Evolutionary conservation across 2,329 filamentous ascomycete genomes (phyloP), one percentile per base, ranked within the genome.

Genomic region (Fusarium decemcellulare): DNA sequence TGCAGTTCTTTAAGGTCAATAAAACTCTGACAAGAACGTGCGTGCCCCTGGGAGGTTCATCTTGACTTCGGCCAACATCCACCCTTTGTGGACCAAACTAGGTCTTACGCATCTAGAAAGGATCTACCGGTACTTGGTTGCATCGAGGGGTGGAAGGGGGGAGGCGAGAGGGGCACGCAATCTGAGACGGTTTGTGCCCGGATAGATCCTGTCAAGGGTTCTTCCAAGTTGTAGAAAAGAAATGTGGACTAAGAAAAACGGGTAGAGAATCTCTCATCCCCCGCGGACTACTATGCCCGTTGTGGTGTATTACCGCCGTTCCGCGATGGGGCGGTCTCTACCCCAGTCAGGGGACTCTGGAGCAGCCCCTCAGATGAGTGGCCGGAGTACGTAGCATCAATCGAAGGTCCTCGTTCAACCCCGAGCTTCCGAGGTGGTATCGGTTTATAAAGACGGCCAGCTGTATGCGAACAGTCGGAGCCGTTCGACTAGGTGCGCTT

Each of bases 51-150:
- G 32, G 12, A 12, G 32, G 27, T 48, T 48, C 46, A 34, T 48
- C 29, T 34, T 32, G 46, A 48, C 29, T n/a, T 48, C 43, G 11
- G 43, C 15, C 27, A 30, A 48, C 10, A 32, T 34, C 46, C 46
- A 48, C 29, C 46, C 29, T 8, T 48, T 48, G 46, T 48, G 46
- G 46, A 48, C 46, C 27, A 48, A 48, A 48, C 46, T 48, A 48
- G 46, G 9, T 48, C 46, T 48, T 30, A 36, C 32, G 32, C n/a
- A 50, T 50, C 11, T 34, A 34, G 47, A 29, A 50, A 23, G 18
- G 47, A 50, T 50, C n/a, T 34, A 36, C 47, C 47, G 30, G 47
- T 16, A 50, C 29, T 50, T 50, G 47, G 47, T 34, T 34, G 30
- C 30, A 50, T 50, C 47, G 34, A n/a, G 47, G 16, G 18, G 18